These are phyloP conservation scores for Mycena rebaudengoi DNA, from an alignment of 768 basidiomycete genomes.

Conservation along the genomic window DNA sequence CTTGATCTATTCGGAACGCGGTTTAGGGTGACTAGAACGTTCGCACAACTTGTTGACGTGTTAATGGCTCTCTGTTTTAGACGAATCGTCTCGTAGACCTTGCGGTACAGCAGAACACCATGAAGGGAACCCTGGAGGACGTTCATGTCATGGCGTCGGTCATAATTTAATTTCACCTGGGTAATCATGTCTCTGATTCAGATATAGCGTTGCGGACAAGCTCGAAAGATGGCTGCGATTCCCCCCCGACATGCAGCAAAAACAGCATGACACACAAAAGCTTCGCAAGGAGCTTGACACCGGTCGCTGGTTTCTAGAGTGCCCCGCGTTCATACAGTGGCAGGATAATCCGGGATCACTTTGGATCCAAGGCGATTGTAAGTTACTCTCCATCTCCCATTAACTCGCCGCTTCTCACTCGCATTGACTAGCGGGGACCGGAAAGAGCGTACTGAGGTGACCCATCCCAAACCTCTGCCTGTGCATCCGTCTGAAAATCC, in stretches of 20 bases:
- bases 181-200: not conserved
- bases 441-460: slow-evolving; percentile 2
- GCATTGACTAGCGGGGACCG: not conserved
- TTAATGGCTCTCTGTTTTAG: not conserved
- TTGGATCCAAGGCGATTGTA: not conserved
- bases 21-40: not conserved
- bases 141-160: not conserved
- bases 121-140: not conserved
- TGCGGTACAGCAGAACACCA: not conserved
- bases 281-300: not conserved
- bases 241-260: not conserved
- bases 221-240: not conserved
- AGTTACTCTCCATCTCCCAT: not conserved
- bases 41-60: not conserved
- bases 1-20: not conserved
- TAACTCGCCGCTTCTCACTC: not conserved
- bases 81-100: slow-evolving; percentile 8
- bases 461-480: not conserved
- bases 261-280: not conserved
- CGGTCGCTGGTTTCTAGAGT: not conserved
- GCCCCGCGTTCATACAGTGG: not conserved
- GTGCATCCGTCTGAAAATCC: not conserved
- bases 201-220: not conserved
- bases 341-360: not conserved
- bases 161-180: not conserved